Evolutionary conservation across 1,284 basidiomycete species (phyloP).

Genomic region (Pseudozyma pruni): DNA sequence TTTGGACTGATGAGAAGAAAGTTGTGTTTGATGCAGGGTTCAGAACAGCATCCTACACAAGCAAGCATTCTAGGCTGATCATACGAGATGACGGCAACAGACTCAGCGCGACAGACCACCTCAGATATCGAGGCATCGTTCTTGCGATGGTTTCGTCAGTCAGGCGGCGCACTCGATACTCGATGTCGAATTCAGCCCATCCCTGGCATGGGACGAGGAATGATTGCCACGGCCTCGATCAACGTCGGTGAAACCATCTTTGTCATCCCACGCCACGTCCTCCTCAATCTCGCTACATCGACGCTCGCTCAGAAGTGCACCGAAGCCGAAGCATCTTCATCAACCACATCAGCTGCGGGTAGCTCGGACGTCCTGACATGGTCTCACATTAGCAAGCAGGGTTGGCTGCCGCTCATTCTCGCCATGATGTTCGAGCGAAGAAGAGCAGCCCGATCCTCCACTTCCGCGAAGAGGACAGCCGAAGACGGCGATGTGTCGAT

Average conservation of each 20-base stretch:
- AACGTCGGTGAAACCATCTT: slow-evolving; percentile 81
- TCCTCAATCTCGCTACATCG: slow-evolving; percentile 83
- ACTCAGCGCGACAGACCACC: slow-evolving; percentile 27
- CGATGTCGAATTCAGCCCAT: slow-evolving; percentile 72
- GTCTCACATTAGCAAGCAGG: slow-evolving; percentile 67
- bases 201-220: slow-evolving; percentile 76
- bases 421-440: slow-evolving; percentile 92
- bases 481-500: slow-evolving; percentile 46
- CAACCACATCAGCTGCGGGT: background rate
- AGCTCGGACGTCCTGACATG: slow-evolving; percentile 19
- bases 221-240: slow-evolving; percentile 78
- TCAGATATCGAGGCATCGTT: slow-evolving; percentile 56
- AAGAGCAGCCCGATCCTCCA: slow-evolving; percentile 18
- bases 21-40: slow-evolving; percentile 13
- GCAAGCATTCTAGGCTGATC: no score
- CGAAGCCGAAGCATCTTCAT: slow-evolving; percentile 19
- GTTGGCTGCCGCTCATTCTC: slow-evolving; percentile 88
- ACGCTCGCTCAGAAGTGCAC: slow-evolving; percentile 68
- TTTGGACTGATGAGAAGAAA: slow-evolving; percentile 22
- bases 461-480: background rate
- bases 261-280: slow-evolving; percentile 80
- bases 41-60: background rate
- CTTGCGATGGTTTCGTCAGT: slow-evolving; percentile 67
- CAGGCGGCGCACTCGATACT: slow-evolving; percentile 66
- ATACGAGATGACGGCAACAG: slow-evolving; percentile 11